Conservation (phyloP, 208 protist species). For the Leishmania arabica region DNA sequence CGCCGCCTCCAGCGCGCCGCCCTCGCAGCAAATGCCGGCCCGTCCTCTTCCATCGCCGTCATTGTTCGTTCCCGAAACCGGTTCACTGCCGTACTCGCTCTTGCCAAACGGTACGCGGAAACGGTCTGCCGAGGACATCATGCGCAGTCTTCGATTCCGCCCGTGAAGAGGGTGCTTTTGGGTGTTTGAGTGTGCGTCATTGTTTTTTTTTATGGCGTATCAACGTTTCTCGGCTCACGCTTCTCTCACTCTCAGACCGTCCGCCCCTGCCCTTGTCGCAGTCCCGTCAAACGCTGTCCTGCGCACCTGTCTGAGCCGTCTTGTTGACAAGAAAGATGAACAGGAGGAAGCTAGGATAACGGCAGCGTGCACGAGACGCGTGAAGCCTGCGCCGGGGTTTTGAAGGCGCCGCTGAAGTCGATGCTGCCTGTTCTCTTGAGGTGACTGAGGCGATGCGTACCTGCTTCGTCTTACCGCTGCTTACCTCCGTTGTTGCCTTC, state of each 20-base stretch:
- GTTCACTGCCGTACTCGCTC: constrained; percentile 1
- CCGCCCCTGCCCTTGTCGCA: neutral
- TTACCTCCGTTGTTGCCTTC: neutral
- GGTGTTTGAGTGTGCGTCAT: neutral
- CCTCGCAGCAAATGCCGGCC: constrained; percentile 7
- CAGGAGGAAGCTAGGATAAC: neutral
- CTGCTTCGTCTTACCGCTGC: neutral
- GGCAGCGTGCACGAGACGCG: neutral
- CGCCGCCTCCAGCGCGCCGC: neutral
- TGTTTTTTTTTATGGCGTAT: too few relatives aligned
- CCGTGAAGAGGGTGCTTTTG: constrained; percentile 7
- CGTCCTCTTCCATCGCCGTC: neutral
- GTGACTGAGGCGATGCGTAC: neutral
- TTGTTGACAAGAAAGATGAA: neutral
- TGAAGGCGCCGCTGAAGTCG: neutral
- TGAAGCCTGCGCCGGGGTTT: neutral
- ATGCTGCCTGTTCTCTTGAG: neutral
- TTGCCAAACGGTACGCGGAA: constrained; percentile 30
- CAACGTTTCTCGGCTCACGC: neutral
- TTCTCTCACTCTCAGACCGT: neutral
- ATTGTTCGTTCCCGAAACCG: neutral
- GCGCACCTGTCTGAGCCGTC: neutral
- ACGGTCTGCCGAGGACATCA: constrained; percentile 58
- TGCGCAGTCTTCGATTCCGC: constrained; percentile 46
- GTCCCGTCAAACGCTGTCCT: neutral